Base-by-base conservation (phyloP, 2,329 filamentous ascomycete genomes). In the Cladosporium cucumerinum region DNA sequence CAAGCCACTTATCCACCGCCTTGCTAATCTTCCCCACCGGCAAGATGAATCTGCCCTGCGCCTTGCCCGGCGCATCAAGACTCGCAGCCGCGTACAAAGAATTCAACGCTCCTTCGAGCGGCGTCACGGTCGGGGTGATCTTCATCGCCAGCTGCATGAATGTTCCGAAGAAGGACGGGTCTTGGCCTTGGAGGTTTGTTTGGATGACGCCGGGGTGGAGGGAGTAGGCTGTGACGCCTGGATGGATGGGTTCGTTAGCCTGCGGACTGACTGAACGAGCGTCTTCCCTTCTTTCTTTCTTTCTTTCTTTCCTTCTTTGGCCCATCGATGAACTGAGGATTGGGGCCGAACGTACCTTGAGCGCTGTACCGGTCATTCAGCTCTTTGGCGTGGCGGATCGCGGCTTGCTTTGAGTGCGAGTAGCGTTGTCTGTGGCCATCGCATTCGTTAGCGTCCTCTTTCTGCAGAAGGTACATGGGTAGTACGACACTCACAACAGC, bases 281-380 rank as follows among this genome's bases (percentile, higher is more conserved):
- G 30, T 10, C 8, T 32, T 10, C 12, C 30, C 3, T 32, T 32
- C 3, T 5, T 28, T 3, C 26, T 28, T 28, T 28, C 7, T 28
- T 28, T 28, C 5, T 28, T 5, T 28, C 26, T 28, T 28, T 28
- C 5, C 5, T 28, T n/a, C n/a, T n/a, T n/a, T n/a, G n/a, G n/a
- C n/a, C n/a, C n/a, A 28, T 28, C 7, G 26, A 32, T 32, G 8
- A 11, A 32, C 12, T 11, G 30, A 11, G 30, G 11, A 32, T 11
- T 32, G 8, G 30, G 8, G 30, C 11, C 30, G 34, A 32, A 36
- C 14, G 36, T 23, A 62, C 60, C 60, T 55, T 62, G 60, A 26
- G 46, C 30, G 48, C 60, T 62, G 49, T 62, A 62, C 14, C 60
- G 48, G 18, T 62, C 60, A n/a, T 62, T 62, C 34, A 62, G 10